Evolutionary conservation across 441 rosid species (phyloP), one percentile per base, ranked within the genome.

Genomic region (Aleurites moluccanus): DNA sequence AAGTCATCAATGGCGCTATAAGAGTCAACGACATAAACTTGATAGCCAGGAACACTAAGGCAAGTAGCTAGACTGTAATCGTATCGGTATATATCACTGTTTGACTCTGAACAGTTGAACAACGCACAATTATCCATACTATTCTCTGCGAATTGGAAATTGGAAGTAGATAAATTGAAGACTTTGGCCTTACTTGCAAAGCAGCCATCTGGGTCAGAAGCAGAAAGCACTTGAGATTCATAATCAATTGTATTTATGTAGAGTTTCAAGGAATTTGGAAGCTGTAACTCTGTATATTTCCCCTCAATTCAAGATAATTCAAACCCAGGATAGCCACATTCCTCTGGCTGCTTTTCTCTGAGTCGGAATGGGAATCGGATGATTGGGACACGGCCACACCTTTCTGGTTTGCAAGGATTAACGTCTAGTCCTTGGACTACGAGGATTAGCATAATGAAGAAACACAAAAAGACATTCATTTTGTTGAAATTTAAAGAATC

Each of bases 321-420:
- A 52, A 86, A 84, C 11, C 78, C 81, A 30, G 80, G 81, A 64
- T 20, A 79, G 20, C 86, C 84, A 62, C 80, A 80, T 69, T 61
- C 27, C 2, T 64, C 74, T 14, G 77, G 81, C 10, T 73, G 83
- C 7, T 9, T 21, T 52, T 73, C 68, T 62, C 6, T 55, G 44
- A 83, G 77, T 20, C 77, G 44, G 77, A 86, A 83, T 0, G 85
- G 85, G 68, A 86, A 86, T n/a, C 77, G 77, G 30, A 86, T 35
- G 10, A 14, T 13, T 3, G 83, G 77, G 18, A 66, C 83, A 8
- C 20, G 18, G 3, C 71, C n/a, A 30, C 86, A 81, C 15, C 70
- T 74, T 52, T 57, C 27, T 66, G 44, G 66, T 52, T 0, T 25
- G 60, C 80, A 77, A 4, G 28, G 65, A 13, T 30, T 6, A 40